phyloP scores from a whole-genome alignment of 129 eudicot genomes.

The Artemisia annua region DNA sequence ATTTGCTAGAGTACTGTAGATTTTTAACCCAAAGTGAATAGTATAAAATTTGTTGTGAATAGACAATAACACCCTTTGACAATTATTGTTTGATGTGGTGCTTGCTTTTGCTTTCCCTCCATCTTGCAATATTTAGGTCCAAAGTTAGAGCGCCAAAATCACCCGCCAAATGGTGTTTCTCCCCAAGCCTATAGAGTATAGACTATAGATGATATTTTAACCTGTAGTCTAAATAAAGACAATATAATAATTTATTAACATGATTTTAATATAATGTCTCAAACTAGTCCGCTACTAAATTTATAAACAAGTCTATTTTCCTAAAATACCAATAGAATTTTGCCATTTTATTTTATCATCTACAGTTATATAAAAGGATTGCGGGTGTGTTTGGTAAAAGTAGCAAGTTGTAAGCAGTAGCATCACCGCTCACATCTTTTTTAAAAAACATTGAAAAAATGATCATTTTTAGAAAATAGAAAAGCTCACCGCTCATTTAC shows the following conservation, averaged over 20 bases:
- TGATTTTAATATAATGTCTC: not conserved
- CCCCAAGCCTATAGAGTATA: not conserved
- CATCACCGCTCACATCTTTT: too few species aligned
- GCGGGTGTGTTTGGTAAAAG: too few species aligned
- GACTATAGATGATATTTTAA: not conserved
- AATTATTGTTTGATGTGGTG: not conserved
- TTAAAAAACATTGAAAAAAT: too few species aligned
- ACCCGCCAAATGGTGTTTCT: slow-evolving; percentile 30
- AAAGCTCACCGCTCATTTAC: too few species aligned
- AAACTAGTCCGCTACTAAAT: not conserved
- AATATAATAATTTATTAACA: not conserved
- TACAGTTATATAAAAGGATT: too few species aligned
- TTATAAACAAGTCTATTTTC: too few species aligned
- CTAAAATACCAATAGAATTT: too few species aligned
- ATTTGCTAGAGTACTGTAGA: slow-evolving; percentile 1
- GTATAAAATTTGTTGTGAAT: not conserved
- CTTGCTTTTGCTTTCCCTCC: slow-evolving; percentile 28
- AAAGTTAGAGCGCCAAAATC: slow-evolving; percentile 38
- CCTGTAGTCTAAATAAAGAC: not conserved
- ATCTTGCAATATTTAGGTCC: slow-evolving; percentile 19
- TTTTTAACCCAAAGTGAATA: not conserved
- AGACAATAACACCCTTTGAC: slow-evolving; percentile 26
- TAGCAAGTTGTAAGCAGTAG: too few species aligned
- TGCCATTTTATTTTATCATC: too few species aligned
- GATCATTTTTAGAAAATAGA: too few species aligned